A percentile compares a stretch with the other conserved stretches of the same genome.
phyloP scores from a whole-genome alignment of 306 rosid species.

The Trichosanthes cucumerina region DNA sequence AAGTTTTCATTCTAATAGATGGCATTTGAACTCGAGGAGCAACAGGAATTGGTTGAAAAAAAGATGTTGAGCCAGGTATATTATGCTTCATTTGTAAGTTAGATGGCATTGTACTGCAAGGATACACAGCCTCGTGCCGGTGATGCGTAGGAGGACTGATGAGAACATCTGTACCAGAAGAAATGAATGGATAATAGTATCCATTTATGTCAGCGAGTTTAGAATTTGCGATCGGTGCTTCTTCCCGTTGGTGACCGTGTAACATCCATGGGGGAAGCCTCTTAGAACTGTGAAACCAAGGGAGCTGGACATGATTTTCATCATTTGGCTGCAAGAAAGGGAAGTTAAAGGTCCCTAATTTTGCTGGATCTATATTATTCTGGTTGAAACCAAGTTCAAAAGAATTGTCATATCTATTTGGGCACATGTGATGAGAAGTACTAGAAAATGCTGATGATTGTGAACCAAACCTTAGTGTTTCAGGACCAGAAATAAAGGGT shows the following conservation, averaged over 20 bases:
- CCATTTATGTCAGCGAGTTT: conserved; percentile 26
- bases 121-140: conserved; percentile 30
- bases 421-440: conserved; percentile 26
- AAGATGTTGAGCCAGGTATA: conserved; percentile 23
- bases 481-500: conserved; percentile 40
- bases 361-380: conserved; percentile 28
- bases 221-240: conserved; percentile 24
- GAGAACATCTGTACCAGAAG: conserved; percentile 30
- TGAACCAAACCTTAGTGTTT: conserved; percentile 38
- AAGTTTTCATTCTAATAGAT: conserved; percentile 30
- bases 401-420: conserved; percentile 21
- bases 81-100: conserved; percentile 29
- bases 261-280: conserved; percentile 52
- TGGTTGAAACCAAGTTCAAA: conserved; percentile 35
- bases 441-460: conserved; percentile 23
- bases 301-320: conserved; percentile 33
- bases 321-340: conserved; percentile 55
- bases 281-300: conserved; percentile 40
- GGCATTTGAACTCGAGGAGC: conserved; percentile 22
- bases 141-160: conserved; percentile 29
- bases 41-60: conserved; percentile 35
- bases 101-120: conserved; percentile 30
- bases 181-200: conserved; percentile 34
- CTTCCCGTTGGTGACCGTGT: conserved; percentile 39
- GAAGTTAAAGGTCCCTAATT: conserved; percentile 38